Base-by-base conservation (phyloP, 805 yeast species). In the Spathaspora gorwiae region DNA sequence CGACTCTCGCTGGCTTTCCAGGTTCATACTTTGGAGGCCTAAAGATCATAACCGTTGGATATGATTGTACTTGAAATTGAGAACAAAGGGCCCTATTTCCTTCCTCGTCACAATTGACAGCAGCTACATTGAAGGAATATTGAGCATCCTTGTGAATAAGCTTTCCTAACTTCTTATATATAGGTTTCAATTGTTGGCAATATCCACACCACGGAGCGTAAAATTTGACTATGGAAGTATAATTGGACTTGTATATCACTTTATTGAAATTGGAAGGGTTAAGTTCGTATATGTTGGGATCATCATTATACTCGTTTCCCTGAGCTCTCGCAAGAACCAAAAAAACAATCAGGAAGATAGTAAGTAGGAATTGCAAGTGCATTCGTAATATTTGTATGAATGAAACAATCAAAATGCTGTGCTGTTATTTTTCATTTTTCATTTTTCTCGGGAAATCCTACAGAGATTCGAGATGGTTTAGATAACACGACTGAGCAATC, bases 201-300 rank as follows among this genome's bases (percentile, higher is more conserved):
- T 92, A 89, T 5, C 97, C 97, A 70, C 99, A 92, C 98, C 98
- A 90, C 34, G 97, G 97, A 5, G 98, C 97, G 64, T 85, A 90
- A 64, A 90, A 90, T 68, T 90, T 90, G 19, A 89, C 90, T 14
- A 90, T 66, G 1, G 96, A 66, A 1, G 95, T 85, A 55, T 88
- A 85, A 59, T 89, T 89, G 2, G 95, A 73, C 19, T 72, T 63
- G 37, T 80, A 72, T 3, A 90, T 80, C 40, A 83, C 84, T 45
- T 78, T 76, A 49, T 83, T 80, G 58, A 90, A 90, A 43, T 71
- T 82, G 12, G 70, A 53, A 2, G 81, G 66, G 19, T 75, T 72
- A 35, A 85, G 65, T 54, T 84, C 90, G 42, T 76, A 65, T 4
- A 86, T 76, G 38, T 79, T 67, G 11, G 59, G 51, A 37, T 72